Percentiles rank a stretch among this genome's conserved stretches.
phyloP scores from a whole-genome alignment of 164 flowering plant genomes.

The Chimonanthus salicifolius region DNA sequence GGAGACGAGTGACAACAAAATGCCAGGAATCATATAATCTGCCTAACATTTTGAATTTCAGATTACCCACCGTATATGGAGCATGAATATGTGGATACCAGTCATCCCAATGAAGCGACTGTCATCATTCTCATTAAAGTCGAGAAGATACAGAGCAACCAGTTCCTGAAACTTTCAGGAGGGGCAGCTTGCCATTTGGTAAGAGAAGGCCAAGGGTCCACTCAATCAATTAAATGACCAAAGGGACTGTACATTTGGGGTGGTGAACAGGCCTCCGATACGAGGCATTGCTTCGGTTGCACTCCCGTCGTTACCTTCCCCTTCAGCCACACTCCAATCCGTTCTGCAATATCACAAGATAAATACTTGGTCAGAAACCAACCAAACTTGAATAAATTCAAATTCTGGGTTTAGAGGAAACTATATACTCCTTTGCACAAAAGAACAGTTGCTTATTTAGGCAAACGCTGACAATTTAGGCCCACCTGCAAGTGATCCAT shows the following conservation, averaged over 20 bases:
- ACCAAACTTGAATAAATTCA: background rate
- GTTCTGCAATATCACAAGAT: constrained; percentile 6
- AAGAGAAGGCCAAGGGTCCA: constrained; percentile 6
- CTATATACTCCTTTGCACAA: background rate
- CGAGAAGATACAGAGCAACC: constrained; percentile 43
- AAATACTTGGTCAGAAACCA: background rate
- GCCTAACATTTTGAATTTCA: no score
- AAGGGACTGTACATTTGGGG: constrained; percentile 78
- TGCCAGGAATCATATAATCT: no score
- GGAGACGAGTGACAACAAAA: no score
- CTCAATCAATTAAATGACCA: constrained; percentile 68
- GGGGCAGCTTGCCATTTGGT: constrained; percentile 27
- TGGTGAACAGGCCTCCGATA: constrained; percentile 55
- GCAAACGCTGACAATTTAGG: no score
- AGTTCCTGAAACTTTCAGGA: constrained; percentile 37
- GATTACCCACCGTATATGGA: no score
- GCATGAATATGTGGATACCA: no score
- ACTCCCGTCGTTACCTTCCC: constrained; percentile 39
- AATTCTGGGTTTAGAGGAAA: background rate
- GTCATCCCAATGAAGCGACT: background rate
- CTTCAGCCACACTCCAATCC: constrained; percentile 46
- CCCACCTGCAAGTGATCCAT: no score
- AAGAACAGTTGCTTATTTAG: background rate
- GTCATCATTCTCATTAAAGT: constrained; percentile 34
- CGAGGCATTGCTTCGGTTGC: constrained; percentile 36